A percentile compares a stretch with the other conserved stretches of the same genome.
Conservation (phyloP, 768 basidiomycete genomes). For the Termitomyces sp. region DNA sequence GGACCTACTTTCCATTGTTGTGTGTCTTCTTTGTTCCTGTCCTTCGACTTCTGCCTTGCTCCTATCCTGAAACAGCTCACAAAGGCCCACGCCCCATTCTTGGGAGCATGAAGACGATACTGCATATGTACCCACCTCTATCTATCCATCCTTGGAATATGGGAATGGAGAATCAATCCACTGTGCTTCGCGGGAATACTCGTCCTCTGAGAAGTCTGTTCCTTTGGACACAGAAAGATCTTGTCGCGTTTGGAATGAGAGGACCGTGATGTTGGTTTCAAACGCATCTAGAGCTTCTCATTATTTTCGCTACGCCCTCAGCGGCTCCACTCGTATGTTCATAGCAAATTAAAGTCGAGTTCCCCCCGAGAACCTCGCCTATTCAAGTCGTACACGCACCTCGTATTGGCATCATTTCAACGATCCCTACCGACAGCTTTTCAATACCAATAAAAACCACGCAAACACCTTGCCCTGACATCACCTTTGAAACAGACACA, state of each 20-base stretch:
- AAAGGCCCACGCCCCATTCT: not conserved
- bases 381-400: not conserved
- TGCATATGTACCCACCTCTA: not conserved
- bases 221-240: not conserved
- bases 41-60: not conserved
- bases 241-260: not conserved
- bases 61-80: constrained; percentile 2
- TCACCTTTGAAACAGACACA: not conserved
- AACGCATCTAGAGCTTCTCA: not conserved
- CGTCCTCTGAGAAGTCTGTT: not conserved
- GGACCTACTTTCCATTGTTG: constrained; percentile 5
- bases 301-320: not conserved
- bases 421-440: not conserved
- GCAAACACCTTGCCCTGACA: not conserved
- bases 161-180: not conserved
- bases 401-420: not conserved
- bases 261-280: not conserved
- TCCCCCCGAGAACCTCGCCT: not conserved
- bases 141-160: not conserved
- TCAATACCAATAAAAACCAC: not conserved
- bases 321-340: not conserved
- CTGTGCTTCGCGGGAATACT: constrained; percentile 6
- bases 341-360: not conserved
- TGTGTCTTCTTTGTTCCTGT: not conserved
- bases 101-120: not conserved